Percentiles rank a stretch among this genome's conserved stretches.
phyloP scores from a whole-genome alignment of 164 flowering plant genomes.

The Vitis labrusca region DNA sequence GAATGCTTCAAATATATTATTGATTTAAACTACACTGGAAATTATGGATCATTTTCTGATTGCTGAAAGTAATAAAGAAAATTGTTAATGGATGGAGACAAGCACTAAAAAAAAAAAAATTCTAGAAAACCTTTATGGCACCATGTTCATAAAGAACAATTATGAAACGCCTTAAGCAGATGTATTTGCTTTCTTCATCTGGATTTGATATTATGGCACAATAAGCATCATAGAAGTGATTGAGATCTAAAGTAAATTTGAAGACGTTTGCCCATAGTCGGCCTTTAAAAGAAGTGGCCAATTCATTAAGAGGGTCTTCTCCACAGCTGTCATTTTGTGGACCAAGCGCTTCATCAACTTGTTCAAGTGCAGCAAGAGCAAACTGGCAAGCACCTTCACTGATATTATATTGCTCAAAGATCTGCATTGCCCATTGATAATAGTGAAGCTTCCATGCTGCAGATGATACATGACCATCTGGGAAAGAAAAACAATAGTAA shows the following conservation, averaged over 20 bases:
- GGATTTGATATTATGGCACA: slow-evolving; percentile 97
- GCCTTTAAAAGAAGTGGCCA: slow-evolving; percentile 66
- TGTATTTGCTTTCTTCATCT: slow-evolving; percentile 85
- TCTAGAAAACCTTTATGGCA: slow-evolving; percentile 59
- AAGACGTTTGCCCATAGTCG: slow-evolving; percentile 95
- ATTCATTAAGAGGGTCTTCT: slow-evolving; percentile 41
- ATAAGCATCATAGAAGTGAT: slow-evolving; percentile 75
- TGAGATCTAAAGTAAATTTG: slow-evolving; percentile 83
- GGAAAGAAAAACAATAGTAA: slow-evolving; percentile 1
- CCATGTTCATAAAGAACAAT: slow-evolving; percentile 88
- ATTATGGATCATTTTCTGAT: background rate
- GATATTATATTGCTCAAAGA: slow-evolving; percentile 84
- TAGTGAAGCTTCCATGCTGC: slow-evolving; percentile 90
- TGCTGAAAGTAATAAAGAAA: background rate
- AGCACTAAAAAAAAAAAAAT: background rate
- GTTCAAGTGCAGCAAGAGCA: slow-evolving; percentile 96
- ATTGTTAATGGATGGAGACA: background rate
- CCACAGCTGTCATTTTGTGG: slow-evolving; percentile 19
- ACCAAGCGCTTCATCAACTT: slow-evolving; percentile 79
- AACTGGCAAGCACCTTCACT: slow-evolving; percentile 90
- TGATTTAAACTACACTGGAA: background rate
- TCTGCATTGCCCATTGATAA: slow-evolving; percentile 94
- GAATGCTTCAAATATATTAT: background rate
- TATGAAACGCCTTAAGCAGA: slow-evolving; percentile 90
- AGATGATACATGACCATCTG: slow-evolving; percentile 45